Base-by-base conservation (phyloP, 2,329 filamentous ascomycete genomes). In the Mycosphaerella arachidis region DNA sequence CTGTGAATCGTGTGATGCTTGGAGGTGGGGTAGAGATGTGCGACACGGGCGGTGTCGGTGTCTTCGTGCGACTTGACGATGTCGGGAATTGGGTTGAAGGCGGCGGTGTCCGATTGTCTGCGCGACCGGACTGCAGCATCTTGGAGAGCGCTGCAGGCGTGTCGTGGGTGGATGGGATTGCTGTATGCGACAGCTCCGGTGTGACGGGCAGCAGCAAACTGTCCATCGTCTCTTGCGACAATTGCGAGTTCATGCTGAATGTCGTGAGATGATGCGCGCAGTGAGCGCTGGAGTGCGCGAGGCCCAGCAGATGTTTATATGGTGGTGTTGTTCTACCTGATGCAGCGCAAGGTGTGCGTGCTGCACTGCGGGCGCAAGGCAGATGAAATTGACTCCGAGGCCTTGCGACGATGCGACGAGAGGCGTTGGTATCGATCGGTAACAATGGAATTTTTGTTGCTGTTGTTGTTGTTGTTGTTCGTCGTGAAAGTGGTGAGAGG, bases 51-150 rank as follows among this genome's bases (percentile, higher is more conserved):
- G 82, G 82, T 10, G 82, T 82, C 10, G 84, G 78, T 31, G 80
- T 81, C 52, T 78, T 74, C 56, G 73, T 76, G 66, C 73, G 76
- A 58, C 72, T 68, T 37, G 52, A 58, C 30, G 61, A 68, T 62
- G 48, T 51, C 9, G 79, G 78, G 7, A 82, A 69, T 68, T 87
- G 85, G 1, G 83, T 82, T 2, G 85, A 87, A 35, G 50, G 50
- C 27, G 86, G 86, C 12, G 85, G 84, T 12, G 85, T 87, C 75
- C 86, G 82, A n/a, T 81, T 59, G 57, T 45, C 51, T 58, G 6
- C 61, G 56, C 46, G 62, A 59, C 55, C 48, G 7, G 61, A 27
- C 55, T 65, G 65, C 33, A 60, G 46, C 51, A 24, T 24, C 24
- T 63, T 67, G 51, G 62, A 46, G 53, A 46, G 20, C 8, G 20